phyloP scores from a whole-genome alignment of 495 filamentous ascomycete genomes.

The Aspergillus conjunctus region DNA sequence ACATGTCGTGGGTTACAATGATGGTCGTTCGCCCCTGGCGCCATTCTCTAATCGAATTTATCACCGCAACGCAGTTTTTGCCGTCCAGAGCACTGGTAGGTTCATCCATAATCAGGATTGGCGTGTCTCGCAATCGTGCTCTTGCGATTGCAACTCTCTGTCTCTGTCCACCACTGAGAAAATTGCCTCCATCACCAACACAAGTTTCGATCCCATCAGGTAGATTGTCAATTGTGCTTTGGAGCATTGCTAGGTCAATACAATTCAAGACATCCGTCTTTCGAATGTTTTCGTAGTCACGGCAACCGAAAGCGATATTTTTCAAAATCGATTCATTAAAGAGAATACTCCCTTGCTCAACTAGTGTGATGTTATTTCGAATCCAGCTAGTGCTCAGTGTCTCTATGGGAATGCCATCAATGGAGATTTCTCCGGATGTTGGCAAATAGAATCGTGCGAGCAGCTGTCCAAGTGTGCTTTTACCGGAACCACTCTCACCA shows the following conservation, averaged over 20 bases:
- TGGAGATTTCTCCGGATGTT: slow-evolving; percentile 60
- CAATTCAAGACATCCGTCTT: slow-evolving; percentile 56
- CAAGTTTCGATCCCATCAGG: slow-evolving; percentile 74
- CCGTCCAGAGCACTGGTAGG: slow-evolving; percentile 80
- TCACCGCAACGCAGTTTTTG: slow-evolving; percentile 67
- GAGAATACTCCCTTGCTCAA: slow-evolving; percentile 80
- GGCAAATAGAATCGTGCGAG: slow-evolving; percentile 76
- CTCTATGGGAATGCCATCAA: slow-evolving; percentile 68
- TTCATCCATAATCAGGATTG: slow-evolving; percentile 82
- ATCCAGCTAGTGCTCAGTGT: slow-evolving; percentile 71
- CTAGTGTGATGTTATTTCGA: slow-evolving; percentile 73
- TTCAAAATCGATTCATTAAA: slow-evolving; percentile 81
- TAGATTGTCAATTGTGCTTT: slow-evolving; percentile 68
- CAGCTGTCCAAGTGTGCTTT: slow-evolving; percentile 84
- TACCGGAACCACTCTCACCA: slow-evolving; percentile 87
- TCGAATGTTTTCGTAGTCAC: slow-evolving; percentile 49
- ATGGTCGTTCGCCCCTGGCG: slow-evolving; percentile 76
- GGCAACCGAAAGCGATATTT: slow-evolving; percentile 79
- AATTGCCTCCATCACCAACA: slow-evolving; percentile 68
- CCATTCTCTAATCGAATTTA: slow-evolving; percentile 71
- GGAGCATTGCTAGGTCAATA: slow-evolving; percentile 66
- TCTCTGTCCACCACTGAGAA: slow-evolving; percentile 83
- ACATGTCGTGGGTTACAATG: slow-evolving; percentile 87
- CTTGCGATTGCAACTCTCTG: slow-evolving; percentile 78
- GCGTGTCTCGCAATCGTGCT: slow-evolving; percentile 75